phyloP scores from a whole-genome alignment of 805 yeast genomes.

The Nakazawaea molendinolei region DNA sequence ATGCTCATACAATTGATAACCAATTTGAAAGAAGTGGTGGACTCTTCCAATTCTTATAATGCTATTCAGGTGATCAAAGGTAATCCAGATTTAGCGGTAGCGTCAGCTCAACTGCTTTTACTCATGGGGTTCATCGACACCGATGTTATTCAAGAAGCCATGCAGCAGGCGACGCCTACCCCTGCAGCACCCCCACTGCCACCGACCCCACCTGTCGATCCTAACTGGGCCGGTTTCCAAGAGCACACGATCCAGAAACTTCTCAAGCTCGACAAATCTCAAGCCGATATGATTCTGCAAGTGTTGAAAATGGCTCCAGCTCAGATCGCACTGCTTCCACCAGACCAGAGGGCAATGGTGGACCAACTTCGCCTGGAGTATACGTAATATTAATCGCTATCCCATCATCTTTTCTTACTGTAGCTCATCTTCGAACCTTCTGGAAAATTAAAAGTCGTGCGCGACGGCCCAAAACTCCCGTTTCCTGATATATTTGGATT shows the following conservation, averaged over 20 bases:
- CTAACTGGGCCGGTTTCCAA: slow-evolving; percentile 44
- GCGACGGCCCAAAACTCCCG: too few species aligned
- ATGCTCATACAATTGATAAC: slow-evolving; percentile 64
- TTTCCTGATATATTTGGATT: too few species aligned
- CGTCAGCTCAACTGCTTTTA: slow-evolving; percentile 68
- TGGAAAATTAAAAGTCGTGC: too few species aligned
- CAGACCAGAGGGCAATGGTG: slow-evolving; percentile 50
- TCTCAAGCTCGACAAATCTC: slow-evolving; percentile 44
- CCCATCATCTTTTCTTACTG: too few species aligned
- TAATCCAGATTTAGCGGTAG: slow-evolving; percentile 51
- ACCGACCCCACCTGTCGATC: slow-evolving; percentile 18
- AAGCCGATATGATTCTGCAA: slow-evolving; percentile 51
- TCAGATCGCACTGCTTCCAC: slow-evolving; percentile 42
- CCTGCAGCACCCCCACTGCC: slow-evolving; percentile 19
- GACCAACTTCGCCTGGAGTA: slow-evolving; percentile 49
- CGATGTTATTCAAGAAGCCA: slow-evolving; percentile 57
- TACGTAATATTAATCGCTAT: too few species aligned
- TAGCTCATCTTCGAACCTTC: too few species aligned
- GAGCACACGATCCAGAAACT: slow-evolving; percentile 43
- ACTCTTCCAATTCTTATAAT: slow-evolving; percentile 41
- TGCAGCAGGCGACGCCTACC: slow-evolving; percentile 21
- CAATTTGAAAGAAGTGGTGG: slow-evolving; percentile 51
- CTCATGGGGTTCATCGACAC: slow-evolving; percentile 72
- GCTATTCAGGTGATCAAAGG: slow-evolving; percentile 47
- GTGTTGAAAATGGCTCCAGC: slow-evolving; percentile 43